A percentile compares a stretch with the other conserved stretches of the same genome.
Conservation (phyloP, 2,329 filamentous ascomycete genomes). For the Simplicillium aogashimaense region DNA sequence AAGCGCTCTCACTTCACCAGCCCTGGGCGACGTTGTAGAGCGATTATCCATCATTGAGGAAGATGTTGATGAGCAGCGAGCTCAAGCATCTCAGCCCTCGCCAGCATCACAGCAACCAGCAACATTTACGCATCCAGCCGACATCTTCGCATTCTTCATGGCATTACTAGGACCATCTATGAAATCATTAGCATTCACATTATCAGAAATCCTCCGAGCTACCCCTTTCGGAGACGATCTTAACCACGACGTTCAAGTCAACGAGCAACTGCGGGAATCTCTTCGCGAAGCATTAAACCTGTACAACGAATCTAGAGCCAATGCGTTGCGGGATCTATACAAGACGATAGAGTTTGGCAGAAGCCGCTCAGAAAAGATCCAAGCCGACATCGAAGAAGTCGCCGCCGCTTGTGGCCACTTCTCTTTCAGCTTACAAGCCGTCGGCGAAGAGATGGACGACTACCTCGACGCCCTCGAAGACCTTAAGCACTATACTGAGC, state of each 20-base stretch:
- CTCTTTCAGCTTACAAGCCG: slow-evolving; percentile 81
- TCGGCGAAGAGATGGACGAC: slow-evolving; percentile 78
- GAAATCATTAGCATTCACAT: slow-evolving; percentile 87
- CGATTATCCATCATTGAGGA: slow-evolving; percentile 54
- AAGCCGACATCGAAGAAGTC: slow-evolving; percentile 83
- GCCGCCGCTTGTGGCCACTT: slow-evolving; percentile 78
- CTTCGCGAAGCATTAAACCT: slow-evolving; percentile 70
- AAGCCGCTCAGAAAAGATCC: slow-evolving; percentile 59
- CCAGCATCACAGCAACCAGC: slow-evolving; percentile 18
- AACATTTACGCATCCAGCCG: slow-evolving; percentile 53
- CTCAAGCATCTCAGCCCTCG: slow-evolving; percentile 13
- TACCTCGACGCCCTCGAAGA: slow-evolving; percentile 82
- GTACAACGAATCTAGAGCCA: slow-evolving; percentile 65
- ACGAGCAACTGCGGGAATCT: slow-evolving; percentile 71
- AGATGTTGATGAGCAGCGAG: slow-evolving; percentile 34
- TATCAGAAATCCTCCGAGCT: slow-evolving; percentile 81
- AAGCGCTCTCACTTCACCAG: slow-evolving; percentile 17
- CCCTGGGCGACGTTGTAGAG: slow-evolving; percentile 31
- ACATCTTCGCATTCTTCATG: slow-evolving; percentile 91
- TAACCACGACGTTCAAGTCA: slow-evolving; percentile 60
- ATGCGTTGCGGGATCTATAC: slow-evolving; percentile 73
- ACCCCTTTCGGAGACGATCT: slow-evolving; percentile 67
- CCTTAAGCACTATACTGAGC: slow-evolving; percentile 60
- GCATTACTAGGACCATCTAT: slow-evolving; percentile 82
- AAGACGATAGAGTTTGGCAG: slow-evolving; percentile 64